Evolutionary conservation across 768 basidiomycete genomes (phyloP).

Genomic region (Chalciporus pseudorubinellus): DNA sequence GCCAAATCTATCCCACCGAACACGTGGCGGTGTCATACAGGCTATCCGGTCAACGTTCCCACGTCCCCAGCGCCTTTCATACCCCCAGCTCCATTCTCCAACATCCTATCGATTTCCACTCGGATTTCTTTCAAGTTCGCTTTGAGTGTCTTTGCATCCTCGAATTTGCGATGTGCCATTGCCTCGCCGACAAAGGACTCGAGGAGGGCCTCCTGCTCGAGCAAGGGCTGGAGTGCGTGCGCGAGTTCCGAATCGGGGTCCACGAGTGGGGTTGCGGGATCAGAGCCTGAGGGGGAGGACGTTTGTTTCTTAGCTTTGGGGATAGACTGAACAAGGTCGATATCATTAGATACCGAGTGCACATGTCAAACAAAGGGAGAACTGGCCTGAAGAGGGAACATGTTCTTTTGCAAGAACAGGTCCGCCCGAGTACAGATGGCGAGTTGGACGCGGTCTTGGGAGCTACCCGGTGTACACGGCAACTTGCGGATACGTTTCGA

Average conservation of each 20-base stretch:
- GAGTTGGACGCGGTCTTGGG: conserved; percentile 80
- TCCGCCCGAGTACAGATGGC: conserved; percentile 78
- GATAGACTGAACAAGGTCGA: conserved; percentile 34
- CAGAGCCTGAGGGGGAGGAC: conserved; percentile 4
- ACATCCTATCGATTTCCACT: conserved; percentile 73
- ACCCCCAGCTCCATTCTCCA: conserved; percentile 34
- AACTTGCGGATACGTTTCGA: conserved; percentile 80
- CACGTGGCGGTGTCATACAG: too few relatives aligned
- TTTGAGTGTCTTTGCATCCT: conserved; percentile 87
- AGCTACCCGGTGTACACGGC: conserved; percentile 62
- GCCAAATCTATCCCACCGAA: too few relatives aligned
- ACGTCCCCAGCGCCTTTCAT: neutral
- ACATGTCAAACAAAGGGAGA: neutral
- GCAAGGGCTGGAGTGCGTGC: conserved; percentile 73
- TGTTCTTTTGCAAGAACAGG: conserved; percentile 83
- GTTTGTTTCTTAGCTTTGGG: conserved; percentile 45
- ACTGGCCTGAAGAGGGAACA: conserved; percentile 54
- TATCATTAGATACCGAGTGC: neutral
- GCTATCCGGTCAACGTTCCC: neutral
- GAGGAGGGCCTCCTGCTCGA: conserved; percentile 92
- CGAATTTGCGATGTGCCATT: conserved; percentile 87
- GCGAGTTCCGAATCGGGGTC: conserved; percentile 73
- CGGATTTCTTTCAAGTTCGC: conserved; percentile 79
- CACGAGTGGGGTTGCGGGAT: conserved; percentile 31
- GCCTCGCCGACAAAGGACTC: conserved; percentile 92